Evolutionary conservation across 1,284 basidiomycete species (phyloP).

Genomic region (Schizophyllum commune): DNA sequence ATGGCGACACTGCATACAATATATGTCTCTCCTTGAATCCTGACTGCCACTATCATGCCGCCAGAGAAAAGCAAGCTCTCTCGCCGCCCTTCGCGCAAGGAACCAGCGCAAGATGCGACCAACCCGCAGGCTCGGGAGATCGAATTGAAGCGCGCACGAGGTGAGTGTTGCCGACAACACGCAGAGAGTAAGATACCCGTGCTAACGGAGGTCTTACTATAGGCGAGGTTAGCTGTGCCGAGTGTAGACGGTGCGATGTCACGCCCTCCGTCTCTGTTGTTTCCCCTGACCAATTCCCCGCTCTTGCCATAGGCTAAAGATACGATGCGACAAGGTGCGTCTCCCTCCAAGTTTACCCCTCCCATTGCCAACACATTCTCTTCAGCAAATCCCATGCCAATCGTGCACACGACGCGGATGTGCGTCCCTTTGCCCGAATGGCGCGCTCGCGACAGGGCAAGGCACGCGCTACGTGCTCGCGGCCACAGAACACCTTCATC

Average conservation of each 20-base stretch:
- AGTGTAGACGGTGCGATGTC: conserved; percentile 54
- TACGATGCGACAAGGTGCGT: conserved; percentile 59
- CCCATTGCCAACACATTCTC: conserved; percentile 14
- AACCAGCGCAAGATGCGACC: not conserved
- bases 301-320: conserved; percentile 44
- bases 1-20: not conserved
- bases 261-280: conserved; percentile 17
- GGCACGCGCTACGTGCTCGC: conserved; percentile 64
- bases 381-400: not conserved
- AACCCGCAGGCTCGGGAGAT: conserved; percentile 10
- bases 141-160: conserved; percentile 12
- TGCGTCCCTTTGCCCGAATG: conserved; percentile 64
- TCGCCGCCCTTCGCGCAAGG: not conserved
- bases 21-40: not conserved
- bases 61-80: not conserved
- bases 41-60: not conserved
- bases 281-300: conserved; percentile 10
- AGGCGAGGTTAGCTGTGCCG: conserved; percentile 55
- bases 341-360: conserved; percentile 45
- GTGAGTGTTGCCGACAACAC: not conserved
- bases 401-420: conserved; percentile 44
- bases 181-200: not conserved
- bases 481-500: conserved; percentile 67
- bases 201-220: not conserved
- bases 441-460: conserved; percentile 55